A percentile compares a stretch with the other conserved stretches of the same genome.
phyloP scores from a whole-genome alignment of 2,329 filamentous ascomycete species.

The Cladophialophora exuberans region DNA sequence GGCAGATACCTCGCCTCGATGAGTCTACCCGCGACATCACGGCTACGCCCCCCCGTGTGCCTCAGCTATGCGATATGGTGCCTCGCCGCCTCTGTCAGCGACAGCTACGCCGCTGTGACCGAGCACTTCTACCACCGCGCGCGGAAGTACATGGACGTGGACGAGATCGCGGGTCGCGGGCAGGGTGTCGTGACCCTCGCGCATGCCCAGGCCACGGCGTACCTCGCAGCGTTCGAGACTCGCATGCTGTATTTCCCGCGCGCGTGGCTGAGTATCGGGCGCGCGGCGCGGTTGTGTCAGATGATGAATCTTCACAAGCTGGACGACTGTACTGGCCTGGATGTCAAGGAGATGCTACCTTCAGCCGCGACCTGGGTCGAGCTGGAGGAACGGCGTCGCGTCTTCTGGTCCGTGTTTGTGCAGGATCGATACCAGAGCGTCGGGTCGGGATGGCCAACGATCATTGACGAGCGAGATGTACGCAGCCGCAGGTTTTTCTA shows the following conservation, averaged over 20 bases:
- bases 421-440: slow-evolving; percentile 35
- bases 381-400: slow-evolving; percentile 41
- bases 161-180: slow-evolving; percentile 6
- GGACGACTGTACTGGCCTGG: slow-evolving; percentile 1
- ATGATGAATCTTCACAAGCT: slow-evolving; percentile 15
- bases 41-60: slow-evolving; percentile 7
- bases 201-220: slow-evolving; percentile 7
- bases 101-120: slow-evolving; percentile 4
- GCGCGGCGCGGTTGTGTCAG: slow-evolving; percentile 6
- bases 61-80: slow-evolving; percentile 10
- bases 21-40: slow-evolving; percentile 10
- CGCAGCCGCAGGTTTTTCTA: too few relatives aligned
- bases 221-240: slow-evolving; percentile 6
- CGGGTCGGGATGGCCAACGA: slow-evolving; percentile 7
- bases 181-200: slow-evolving; percentile 10
- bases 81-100: slow-evolving; percentile 6
- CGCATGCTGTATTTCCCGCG: slow-evolving; percentile 7
- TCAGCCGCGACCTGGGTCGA: slow-evolving; percentile 37
- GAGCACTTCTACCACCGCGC: slow-evolving; percentile 13
- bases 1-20: slow-evolving; percentile 10
- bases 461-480: slow-evolving; percentile 12
- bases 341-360: slow-evolving; percentile 8
- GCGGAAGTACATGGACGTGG: slow-evolving; percentile 9
- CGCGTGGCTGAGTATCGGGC: slow-evolving; percentile 10
- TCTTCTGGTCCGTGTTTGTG: slow-evolving; percentile 45